phyloP scores from a whole-genome alignment of 768 basidiomycete genomes.

The Phylloporus scabripes region DNA sequence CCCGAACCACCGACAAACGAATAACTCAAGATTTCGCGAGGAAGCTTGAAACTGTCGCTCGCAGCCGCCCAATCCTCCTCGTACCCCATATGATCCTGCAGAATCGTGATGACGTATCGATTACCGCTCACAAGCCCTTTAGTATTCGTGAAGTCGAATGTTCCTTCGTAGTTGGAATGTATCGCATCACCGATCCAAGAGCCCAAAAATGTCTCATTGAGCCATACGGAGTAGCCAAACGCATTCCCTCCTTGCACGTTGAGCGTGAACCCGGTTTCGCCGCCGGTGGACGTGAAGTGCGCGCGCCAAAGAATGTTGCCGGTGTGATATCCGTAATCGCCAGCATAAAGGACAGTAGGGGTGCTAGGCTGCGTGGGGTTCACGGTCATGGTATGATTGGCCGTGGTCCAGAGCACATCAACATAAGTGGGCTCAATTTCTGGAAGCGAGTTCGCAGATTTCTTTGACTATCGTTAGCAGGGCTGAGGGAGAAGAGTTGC shows the following conservation, averaged over 20 bases:
- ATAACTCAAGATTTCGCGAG: constrained; percentile 45
- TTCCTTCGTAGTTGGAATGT: constrained; percentile 11
- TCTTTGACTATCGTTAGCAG: constrained; percentile 13
- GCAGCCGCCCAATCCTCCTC: constrained; percentile 39
- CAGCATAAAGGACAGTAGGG: constrained; percentile 41
- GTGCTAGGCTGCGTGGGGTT: constrained; percentile 38
- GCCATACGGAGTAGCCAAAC: constrained; percentile 48
- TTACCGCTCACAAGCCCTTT: constrained; percentile 19
- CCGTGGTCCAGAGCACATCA: constrained; percentile 40
- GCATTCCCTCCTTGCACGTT: constrained; percentile 41
- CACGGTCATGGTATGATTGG: constrained; percentile 37
- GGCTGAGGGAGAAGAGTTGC: background rate
- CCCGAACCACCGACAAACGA: constrained; percentile 37
- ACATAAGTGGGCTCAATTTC: constrained; percentile 38
- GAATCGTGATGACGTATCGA: constrained; percentile 42
- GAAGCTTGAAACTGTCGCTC: constrained; percentile 43
- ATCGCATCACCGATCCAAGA: constrained; percentile 28
- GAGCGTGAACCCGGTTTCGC: constrained; percentile 39
- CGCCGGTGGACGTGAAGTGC: constrained; percentile 43
- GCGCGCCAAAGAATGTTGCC: constrained; percentile 50
- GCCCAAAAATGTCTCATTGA: constrained; percentile 43
- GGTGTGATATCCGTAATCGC: constrained; percentile 48
- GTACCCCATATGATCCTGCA: constrained; percentile 53
- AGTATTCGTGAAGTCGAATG: constrained; percentile 10
- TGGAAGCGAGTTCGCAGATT: constrained; percentile 25